These are phyloP conservation scores for Mortierella sp. DNA, from an alignment of 371 early-diverging fungal species.

Conservation along the genomic window DNA sequence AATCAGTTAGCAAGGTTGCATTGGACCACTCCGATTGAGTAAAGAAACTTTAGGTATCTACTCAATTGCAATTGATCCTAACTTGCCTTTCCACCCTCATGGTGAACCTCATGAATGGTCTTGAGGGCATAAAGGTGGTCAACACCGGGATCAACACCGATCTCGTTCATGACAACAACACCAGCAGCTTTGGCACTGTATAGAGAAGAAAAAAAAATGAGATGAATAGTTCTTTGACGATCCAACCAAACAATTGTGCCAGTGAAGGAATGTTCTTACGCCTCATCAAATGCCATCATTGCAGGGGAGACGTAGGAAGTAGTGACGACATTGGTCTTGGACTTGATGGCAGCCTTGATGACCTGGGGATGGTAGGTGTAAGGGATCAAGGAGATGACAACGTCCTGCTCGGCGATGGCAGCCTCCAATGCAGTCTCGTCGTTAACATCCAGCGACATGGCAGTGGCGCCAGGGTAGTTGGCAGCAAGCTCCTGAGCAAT, in stretches of 20 bases:
- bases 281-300: constrained; percentile 84
- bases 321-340: constrained; percentile 89
- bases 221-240: background rate
- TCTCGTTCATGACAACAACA: constrained; percentile 90
- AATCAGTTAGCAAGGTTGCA: background rate
- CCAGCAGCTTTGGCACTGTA: constrained; percentile 81
- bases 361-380: constrained; percentile 89
- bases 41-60: background rate
- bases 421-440: constrained; percentile 85
- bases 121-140: constrained; percentile 92
- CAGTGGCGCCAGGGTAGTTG: constrained; percentile 67
- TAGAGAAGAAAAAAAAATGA: background rate
- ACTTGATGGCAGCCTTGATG: constrained; percentile 83
- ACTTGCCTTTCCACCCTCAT: constrained; percentile 84
- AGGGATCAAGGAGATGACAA: constrained; percentile 89
- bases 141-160: constrained; percentile 96
- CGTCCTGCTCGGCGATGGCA: constrained; percentile 86
- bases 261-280: constrained; percentile 57
- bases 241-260: background rate
- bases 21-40: background rate
- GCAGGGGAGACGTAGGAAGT: constrained; percentile 92
- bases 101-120: constrained; percentile 89
- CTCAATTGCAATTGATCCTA: background rate
- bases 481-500: constrained; percentile 79
- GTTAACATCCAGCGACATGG: constrained; percentile 84